These are phyloP conservation scores for Darksidea phi DNA, from an alignment of 495 filamentous ascomycete species.

Conservation along the genomic window DNA sequence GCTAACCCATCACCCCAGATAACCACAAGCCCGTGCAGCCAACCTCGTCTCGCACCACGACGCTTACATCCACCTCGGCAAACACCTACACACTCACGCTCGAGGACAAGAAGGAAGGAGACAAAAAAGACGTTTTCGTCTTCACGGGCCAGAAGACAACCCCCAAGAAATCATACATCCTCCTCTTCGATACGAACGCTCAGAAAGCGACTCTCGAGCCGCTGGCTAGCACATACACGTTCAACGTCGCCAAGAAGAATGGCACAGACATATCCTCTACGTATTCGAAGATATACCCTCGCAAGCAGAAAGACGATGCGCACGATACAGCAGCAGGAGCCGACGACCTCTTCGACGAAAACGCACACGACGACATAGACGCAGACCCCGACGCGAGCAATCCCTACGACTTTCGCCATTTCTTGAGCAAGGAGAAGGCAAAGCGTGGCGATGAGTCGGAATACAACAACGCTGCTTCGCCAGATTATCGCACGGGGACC, in stretches of 20 bases:
- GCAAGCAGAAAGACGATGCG: conserved; percentile 8
- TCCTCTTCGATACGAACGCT: conserved; percentile 54
- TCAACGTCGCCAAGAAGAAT: conserved; percentile 56
- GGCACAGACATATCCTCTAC: conserved; percentile 15
- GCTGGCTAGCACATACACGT: conserved; percentile 53
- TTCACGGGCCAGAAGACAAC: conserved; percentile 54
- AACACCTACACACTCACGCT: conserved; percentile 51
- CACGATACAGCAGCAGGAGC: conserved; percentile 4
- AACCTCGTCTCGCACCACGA: conserved; percentile 31
- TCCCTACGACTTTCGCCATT: conserved; percentile 61
- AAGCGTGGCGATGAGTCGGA: conserved; percentile 35
- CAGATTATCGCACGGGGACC: conserved; percentile 45
- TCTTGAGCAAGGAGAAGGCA: conserved; percentile 50
- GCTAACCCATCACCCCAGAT: conserved; percentile 15
- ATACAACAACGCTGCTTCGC: conserved; percentile 40
- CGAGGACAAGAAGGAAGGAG: conserved; percentile 46
- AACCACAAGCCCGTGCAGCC: conserved; percentile 57
- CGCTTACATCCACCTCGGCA: conserved; percentile 42
- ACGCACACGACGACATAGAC: conserved; percentile 45
- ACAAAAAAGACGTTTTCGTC: conserved; percentile 50
- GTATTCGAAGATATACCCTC: conserved; percentile 41
- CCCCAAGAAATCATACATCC: conserved; percentile 44
- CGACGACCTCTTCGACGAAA: conserved; percentile 46
- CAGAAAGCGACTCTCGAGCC: conserved; percentile 55
- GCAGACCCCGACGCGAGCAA: conserved; percentile 51